Conservation (phyloP, 2,329 filamentous ascomycete species). For the Talaromyces rugulosus region DNA sequence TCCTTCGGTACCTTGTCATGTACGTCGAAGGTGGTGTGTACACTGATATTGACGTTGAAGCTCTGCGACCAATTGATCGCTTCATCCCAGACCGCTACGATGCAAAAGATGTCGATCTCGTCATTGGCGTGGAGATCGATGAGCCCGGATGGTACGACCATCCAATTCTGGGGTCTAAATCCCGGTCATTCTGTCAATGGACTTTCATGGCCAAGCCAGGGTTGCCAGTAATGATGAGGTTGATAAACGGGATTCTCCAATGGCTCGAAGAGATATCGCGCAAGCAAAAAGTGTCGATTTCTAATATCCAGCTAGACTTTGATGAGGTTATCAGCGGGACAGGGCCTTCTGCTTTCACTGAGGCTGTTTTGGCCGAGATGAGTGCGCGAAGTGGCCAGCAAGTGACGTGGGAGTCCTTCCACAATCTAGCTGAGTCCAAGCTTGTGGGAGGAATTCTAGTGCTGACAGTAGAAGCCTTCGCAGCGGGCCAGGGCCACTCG, state of each 20-base stretch:
- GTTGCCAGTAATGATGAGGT: slow-evolving; percentile 62
- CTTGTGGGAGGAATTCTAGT: slow-evolving; percentile 62
- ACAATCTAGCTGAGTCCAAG: slow-evolving; percentile 62
- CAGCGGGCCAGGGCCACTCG: slow-evolving; percentile 68
- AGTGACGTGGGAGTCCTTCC: slow-evolving; percentile 62
- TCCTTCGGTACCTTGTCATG: slow-evolving; percentile 64
- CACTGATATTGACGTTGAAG: slow-evolving; percentile 58
- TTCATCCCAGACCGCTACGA: slow-evolving; percentile 59
- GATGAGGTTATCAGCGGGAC: slow-evolving; percentile 71
- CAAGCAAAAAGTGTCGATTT: slow-evolving; percentile 56
- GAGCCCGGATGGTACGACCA: slow-evolving; percentile 62
- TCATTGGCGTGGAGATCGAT: slow-evolving; percentile 68
- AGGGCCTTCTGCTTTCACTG: slow-evolving; percentile 66
- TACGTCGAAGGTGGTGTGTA: slow-evolving; percentile 62
- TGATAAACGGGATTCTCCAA: slow-evolving; percentile 64
- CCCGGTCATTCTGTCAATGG: slow-evolving; percentile 69
- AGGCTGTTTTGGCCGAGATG: slow-evolving; percentile 63
- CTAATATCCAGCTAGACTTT: slow-evolving; percentile 63
- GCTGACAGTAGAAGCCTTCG: slow-evolving; percentile 67
- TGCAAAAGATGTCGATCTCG: slow-evolving; percentile 61
- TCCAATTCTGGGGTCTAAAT: slow-evolving; percentile 64
- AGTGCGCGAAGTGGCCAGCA: slow-evolving; percentile 42
- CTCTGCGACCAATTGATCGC: slow-evolving; percentile 46
- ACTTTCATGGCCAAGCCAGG: slow-evolving; percentile 67
- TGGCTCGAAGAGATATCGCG: slow-evolving; percentile 60